Evolutionary conservation across 306 rosid genomes (phyloP).

Genomic region (Sicyos baderoa): DNA sequence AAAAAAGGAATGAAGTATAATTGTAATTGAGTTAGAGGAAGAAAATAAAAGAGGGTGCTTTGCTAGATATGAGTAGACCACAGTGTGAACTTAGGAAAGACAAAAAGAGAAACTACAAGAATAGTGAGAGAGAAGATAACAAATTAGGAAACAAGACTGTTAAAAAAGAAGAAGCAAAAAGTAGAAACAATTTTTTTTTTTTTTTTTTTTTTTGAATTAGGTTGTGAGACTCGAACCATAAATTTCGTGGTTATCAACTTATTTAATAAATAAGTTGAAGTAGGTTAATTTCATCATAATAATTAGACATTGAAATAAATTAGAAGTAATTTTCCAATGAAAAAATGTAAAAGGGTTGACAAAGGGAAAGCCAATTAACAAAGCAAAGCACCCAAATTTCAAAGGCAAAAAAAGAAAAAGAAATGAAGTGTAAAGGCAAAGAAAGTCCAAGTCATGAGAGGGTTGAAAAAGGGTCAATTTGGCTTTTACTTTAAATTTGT

Average conservation of each 20-base stretch:
- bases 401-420: neutral
- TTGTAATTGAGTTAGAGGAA: too few species aligned
- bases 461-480: neutral
- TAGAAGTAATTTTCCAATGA: slow-evolving; percentile 16
- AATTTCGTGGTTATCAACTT: too few species aligned
- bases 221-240: too few species aligned
- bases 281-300: too few species aligned
- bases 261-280: too few species aligned
- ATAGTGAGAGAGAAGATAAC: neutral
- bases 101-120: neutral
- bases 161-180: neutral
- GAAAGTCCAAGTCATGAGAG: neutral
- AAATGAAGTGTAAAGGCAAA: slow-evolving; percentile 27
- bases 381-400: neutral
- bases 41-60: neutral
- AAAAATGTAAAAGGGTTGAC: slow-evolving; percentile 28
- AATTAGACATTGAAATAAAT: neutral
- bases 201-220: too few species aligned
- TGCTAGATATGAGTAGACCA: neutral
- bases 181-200: slow-evolving; percentile 11
- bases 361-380: slow-evolving; percentile 19
- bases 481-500: neutral
- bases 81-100: neutral
- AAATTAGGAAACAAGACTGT: neutral
- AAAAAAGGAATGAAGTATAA: too few species aligned